These are phyloP conservation scores for Populus ilicifolia DNA, from an alignment of 345 rosid species.

Conservation along the genomic window DNA sequence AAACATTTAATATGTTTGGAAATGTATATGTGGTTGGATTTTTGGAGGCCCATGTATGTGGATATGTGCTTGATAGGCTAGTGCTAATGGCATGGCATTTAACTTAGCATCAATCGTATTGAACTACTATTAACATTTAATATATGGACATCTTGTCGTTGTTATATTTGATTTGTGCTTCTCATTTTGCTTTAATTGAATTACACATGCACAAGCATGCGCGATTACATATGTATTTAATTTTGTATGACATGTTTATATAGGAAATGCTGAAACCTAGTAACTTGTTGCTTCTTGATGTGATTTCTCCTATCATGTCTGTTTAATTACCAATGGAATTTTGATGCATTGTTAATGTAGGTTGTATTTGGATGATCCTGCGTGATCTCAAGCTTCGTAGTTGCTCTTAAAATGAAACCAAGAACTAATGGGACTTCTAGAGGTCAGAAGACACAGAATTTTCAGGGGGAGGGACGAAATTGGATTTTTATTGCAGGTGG, in stretches of 20 bases:
- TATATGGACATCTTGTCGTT: not conserved
- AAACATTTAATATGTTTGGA: not conserved
- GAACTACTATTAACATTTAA: not conserved
- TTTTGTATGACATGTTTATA: not conserved
- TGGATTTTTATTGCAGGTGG: slow-evolving; percentile 96
- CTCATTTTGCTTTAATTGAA: not conserved
- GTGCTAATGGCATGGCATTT: not conserved
- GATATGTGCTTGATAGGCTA: not conserved
- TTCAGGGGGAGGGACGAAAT: slow-evolving; percentile 65
- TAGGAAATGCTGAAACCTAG: not conserved
- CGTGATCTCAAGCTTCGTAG: slow-evolving; percentile 17
- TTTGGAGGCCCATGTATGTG: not conserved
- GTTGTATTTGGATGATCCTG: slow-evolving; percentile 49
- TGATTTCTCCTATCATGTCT: not conserved
- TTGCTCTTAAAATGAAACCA: slow-evolving; percentile 56
- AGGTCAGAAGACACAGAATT: slow-evolving; percentile 41
- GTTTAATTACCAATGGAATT: slow-evolving; percentile 12
- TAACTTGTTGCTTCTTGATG: not conserved
- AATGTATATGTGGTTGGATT: not conserved
- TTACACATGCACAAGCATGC: not conserved
- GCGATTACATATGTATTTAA: not conserved
- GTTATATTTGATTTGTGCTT: not conserved
- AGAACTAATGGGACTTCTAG: slow-evolving; percentile 45
- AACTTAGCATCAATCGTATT: not conserved
- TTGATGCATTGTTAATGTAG: slow-evolving; percentile 33